Base-by-base conservation (phyloP, 768 basidiomycete genomes). In the Amanita pallidorosea region DNA sequence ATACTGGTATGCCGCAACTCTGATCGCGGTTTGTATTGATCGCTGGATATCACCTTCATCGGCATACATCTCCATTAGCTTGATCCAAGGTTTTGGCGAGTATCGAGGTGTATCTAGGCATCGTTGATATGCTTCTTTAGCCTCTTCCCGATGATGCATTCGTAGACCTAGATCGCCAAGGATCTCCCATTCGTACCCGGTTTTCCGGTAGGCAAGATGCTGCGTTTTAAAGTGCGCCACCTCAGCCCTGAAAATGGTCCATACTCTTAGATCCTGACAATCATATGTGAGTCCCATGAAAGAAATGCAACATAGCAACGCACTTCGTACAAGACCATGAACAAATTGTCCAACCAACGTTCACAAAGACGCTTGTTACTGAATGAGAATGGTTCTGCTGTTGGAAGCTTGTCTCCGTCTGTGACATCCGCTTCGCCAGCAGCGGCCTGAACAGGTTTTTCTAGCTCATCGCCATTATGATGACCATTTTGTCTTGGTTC, bases 171-270 rank as follows among this genome's bases (percentile, higher is more conserved):
- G 70, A 61, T 98, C 96, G 7, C 95, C 96, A 20, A 99, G 73
- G 42, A 98, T 95, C 69, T 98, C 96, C 95, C 96, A 99, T 66
- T 99, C 96, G 17, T 90, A 67, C 0, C 89, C 92, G 0, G 95
- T 97, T 71, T 98, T 98, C 53, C 92, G 82, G 64, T 99, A 99
- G 0, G 94, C 93, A 52, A 98, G 88, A 56, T 96, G 94, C 64
- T 98, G 95, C 2, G 92, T 94, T 63, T 96, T 98, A 79, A 96
- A 99, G 63, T 99, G 96, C 0, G 94, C 93, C 9, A 97, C 88
- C 62, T 98, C 96, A 2, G 96, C 95, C 20, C 96, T 80, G 80
- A 95, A 99, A 60, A 99, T 98, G 1, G 96, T 99, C 86, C 95
- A 98, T 4, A 99, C 88, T 13, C 96, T 82, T 35, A 99, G 73